These are phyloP conservation scores for Jatropha multifida DNA, from an alignment of 441 rosid genomes.

Conservation along the genomic window DNA sequence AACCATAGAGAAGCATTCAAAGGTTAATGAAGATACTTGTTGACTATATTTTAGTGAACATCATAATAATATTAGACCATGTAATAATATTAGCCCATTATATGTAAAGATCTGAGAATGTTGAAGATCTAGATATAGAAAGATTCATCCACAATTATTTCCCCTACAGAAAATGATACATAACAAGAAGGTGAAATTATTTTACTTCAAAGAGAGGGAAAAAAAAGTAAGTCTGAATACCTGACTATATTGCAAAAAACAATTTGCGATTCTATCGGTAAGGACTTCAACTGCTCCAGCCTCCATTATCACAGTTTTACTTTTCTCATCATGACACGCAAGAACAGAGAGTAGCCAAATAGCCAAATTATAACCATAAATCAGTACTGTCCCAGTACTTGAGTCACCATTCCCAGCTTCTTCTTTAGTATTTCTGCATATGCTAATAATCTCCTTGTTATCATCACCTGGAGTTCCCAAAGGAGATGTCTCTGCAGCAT, in stretches of 20 bases:
- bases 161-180: conserved; percentile 1
- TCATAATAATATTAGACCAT: conserved; percentile 3
- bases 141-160: conserved; percentile 10
- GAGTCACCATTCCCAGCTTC: conserved; percentile 53
- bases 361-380: conserved; percentile 78
- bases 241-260: conserved; percentile 73
- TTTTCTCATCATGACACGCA: conserved; percentile 87
- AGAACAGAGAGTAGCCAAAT: conserved; percentile 95
- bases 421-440: conserved; percentile 61
- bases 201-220: not conserved
- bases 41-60: not conserved
- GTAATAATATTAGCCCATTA: not conserved
- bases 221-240: conserved; percentile 33
- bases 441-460: conserved; percentile 55
- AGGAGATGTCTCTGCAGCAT: conserved; percentile 51
- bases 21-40: conserved; percentile 20
- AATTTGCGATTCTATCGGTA: conserved; percentile 68
- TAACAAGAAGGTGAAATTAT: conserved; percentile 13
- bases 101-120: not conserved
- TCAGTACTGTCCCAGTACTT: conserved; percentile 46
- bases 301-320: conserved; percentile 84
- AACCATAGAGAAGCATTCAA: conserved; percentile 21
- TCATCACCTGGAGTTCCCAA: conserved; percentile 49
- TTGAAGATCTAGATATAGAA: conserved; percentile 5
- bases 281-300: conserved; percentile 92